Base-by-base conservation (phyloP, 768 basidiomycete genomes). In the Collybia nuda region DNA sequence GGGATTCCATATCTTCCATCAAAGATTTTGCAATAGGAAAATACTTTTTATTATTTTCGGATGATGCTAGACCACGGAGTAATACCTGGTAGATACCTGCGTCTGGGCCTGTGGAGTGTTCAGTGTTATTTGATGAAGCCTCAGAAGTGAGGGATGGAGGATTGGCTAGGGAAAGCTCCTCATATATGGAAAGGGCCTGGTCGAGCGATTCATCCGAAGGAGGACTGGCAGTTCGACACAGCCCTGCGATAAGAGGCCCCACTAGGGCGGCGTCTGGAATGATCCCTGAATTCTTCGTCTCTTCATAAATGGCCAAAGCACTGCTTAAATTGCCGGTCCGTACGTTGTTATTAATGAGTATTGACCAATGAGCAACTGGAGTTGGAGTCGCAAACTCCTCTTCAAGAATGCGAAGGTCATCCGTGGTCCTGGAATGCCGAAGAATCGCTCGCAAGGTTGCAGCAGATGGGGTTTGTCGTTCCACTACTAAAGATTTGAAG, bases 1-100 rank as follows among this genome's bases (percentile, higher is more conserved):
- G 77, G 3, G 58, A 48, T 38, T 80, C 72, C 82, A 94, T 88
- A 55, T 92, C 88, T 35, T 79, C 72, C 15, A 91, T 56, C 21
- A 94, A 71, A 7, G 71, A 64, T 29, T 77, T 56, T 0, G 79
- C 76, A 6, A 75, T 63, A 4, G 74, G 69, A 51, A 75, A 69
- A 55, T 83, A 81, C 51, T 78, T 79, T 48, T 64, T 52, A n/a
- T 69, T 58, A 43, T 82, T 71, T 21, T 60, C 47, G 0, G 80
- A 75, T 2, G 73, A 66, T 42, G 72, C 63, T 40, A 84, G 63
- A 7, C 76, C 76, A 5, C 76, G 77, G 12, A 85, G 67, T 26
- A 86, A 67, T 12, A 67, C 70, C 9, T 80, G 74, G 57, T 82
- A 90, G 38, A 88, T 74, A 37, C 73, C 69, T 17, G 72, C 63